These are phyloP conservation scores for Leucoagaricus sp. DNA, from an alignment of 1,284 basidiomycete species.

Conservation along the genomic window DNA sequence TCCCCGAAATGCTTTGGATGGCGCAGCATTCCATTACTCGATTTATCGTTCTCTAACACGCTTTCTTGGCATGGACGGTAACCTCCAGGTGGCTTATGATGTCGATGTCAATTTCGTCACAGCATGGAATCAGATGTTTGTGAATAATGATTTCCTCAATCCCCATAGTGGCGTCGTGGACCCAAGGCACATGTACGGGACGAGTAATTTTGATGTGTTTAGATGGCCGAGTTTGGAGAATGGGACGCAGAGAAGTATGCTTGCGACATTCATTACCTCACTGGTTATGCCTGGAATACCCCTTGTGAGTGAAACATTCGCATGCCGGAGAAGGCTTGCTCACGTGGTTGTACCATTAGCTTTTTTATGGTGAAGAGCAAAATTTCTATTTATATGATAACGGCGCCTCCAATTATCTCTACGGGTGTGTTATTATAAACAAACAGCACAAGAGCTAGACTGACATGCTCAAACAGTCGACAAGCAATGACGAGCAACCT, in stretches of 20 bases:
- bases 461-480: conserved; percentile 67
- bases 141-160: conserved; percentile 86
- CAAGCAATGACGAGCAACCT: conserved; percentile 84
- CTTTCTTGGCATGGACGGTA: conserved; percentile 92
- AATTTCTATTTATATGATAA: conserved; percentile 85
- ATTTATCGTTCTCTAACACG: conserved; percentile 82
- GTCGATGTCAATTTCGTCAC: conserved; percentile 78
- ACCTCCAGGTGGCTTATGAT: conserved; percentile 86
- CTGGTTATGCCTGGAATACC: conserved; percentile 87
- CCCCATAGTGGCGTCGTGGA: conserved; percentile 66
- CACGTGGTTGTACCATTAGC: conserved; percentile 34
- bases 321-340: neutral
- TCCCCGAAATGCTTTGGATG: conserved; percentile 66
- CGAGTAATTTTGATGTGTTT: conserved; percentile 91
- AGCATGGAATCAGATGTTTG: conserved; percentile 89
- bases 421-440: conserved; percentile 53
- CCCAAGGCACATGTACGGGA: conserved; percentile 86
- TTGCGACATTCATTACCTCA: conserved; percentile 78
- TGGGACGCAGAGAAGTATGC: conserved; percentile 73
- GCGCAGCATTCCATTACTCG: conserved; percentile 89
- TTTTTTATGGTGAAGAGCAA: conserved; percentile 89
- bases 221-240: conserved; percentile 87
- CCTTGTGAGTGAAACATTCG: conserved; percentile 46
- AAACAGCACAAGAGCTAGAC: conserved; percentile 18
- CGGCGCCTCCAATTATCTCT: conserved; percentile 84